phyloP scores from a whole-genome alignment of 305 asterid genomes.

The Fraxinus ornus region DNA sequence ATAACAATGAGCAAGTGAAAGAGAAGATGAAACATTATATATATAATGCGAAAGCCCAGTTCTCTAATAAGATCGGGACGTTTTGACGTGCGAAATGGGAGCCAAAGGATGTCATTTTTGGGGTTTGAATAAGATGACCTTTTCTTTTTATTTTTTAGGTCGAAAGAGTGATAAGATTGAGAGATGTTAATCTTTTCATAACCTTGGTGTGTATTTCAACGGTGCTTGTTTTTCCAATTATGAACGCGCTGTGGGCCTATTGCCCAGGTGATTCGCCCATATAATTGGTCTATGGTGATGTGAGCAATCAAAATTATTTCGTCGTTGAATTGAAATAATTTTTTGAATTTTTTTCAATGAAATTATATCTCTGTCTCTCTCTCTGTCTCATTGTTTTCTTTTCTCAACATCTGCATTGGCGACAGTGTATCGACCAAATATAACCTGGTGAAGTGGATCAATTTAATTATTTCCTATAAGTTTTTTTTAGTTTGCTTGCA shows the following conservation, averaged over 20 bases:
- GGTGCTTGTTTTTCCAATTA: not conserved
- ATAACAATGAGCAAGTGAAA: not conserved
- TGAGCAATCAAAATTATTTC: not conserved
- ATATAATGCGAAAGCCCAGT: not conserved
- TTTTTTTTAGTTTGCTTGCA: not conserved
- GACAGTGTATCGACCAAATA: not conserved
- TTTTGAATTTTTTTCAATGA: not conserved
- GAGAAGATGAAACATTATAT: not conserved
- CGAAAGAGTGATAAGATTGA: not conserved
- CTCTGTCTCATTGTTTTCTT: not conserved
- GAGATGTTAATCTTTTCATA: not conserved
- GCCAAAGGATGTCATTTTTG: not conserved
- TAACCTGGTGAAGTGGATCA: conserved; percentile 89
- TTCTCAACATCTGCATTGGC: not conserved
- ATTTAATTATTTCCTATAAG: conserved; percentile 51
- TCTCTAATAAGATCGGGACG: not conserved
- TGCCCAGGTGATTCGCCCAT: not conserved
- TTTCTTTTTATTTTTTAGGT: not conserved
- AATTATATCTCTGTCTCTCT: not conserved
- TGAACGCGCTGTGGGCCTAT: not conserved
- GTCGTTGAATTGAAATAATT: not conserved
- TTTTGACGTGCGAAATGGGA: not conserved
- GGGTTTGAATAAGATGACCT: not conserved
- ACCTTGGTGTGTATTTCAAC: not conserved
- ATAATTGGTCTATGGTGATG: not conserved